These are phyloP conservation scores for Papiliotrema laurentii DNA, from an alignment of 1,284 basidiomycete species.

Conservation along the genomic window DNA sequence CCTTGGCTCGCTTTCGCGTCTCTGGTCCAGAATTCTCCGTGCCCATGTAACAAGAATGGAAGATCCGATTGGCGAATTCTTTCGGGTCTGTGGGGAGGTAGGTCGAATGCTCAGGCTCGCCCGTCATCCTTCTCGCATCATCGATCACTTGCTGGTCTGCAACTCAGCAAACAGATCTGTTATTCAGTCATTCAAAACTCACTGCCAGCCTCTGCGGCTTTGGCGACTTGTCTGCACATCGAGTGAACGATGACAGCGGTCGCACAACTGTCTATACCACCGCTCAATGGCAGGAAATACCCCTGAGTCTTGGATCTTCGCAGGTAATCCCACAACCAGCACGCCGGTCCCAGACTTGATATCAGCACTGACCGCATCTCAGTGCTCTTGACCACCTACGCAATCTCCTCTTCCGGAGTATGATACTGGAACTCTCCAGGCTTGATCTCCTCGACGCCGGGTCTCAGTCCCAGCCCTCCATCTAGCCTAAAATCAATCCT, in stretches of 20 bases:
- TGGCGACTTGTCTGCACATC: constrained; percentile 86
- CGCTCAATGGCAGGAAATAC: constrained; percentile 92
- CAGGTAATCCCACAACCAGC: constrained; percentile 99
- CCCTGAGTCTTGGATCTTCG: constrained; percentile 89
- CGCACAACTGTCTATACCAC: constrained; percentile 97
- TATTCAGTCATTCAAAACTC: constrained; percentile 20
- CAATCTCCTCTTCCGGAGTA: constrained; percentile 91
- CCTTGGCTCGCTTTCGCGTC: constrained; percentile 79
- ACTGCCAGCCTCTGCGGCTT: constrained; percentile 70
- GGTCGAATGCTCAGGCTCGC: constrained; percentile 69
- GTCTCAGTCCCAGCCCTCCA: constrained; percentile 54
- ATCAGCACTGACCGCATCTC: constrained; percentile 1
- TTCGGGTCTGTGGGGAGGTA: constrained; percentile 81
- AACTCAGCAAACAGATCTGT: background rate
- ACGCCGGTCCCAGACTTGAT: constrained; percentile 83
- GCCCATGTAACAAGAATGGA: constrained; percentile 99
- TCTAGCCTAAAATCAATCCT: constrained; percentile 71
- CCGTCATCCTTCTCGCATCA: constrained; percentile 83
- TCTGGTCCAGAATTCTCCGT: constrained; percentile 90
- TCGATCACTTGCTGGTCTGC: constrained; percentile 79
- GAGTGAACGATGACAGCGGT: constrained; percentile 93
- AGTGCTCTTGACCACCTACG: constrained; percentile 56
- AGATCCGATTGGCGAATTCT: constrained; percentile 80
- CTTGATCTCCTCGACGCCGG: constrained; percentile 60
- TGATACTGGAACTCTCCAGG: constrained; percentile 64